phyloP scores from a whole-genome alignment of 306 rosid genomes.

The Castanea crenata region DNA sequence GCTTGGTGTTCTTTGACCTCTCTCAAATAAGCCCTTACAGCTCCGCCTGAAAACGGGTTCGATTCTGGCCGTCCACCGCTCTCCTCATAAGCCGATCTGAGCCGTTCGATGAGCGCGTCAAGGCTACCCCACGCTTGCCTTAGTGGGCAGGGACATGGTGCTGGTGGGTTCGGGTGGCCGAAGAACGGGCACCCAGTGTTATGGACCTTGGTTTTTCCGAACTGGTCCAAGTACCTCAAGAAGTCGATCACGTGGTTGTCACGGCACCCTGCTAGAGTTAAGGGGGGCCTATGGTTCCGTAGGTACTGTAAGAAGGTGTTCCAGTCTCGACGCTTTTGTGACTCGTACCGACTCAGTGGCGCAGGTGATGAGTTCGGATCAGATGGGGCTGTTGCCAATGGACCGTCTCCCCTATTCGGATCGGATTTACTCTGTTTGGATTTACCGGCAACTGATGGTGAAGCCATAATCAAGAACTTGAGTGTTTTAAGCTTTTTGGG shows the following conservation, averaged over 20 bases:
- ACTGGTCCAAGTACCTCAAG: constrained; percentile 82
- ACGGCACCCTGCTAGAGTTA: constrained; percentile 74
- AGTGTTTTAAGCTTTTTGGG: background rate
- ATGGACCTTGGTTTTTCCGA: constrained; percentile 90
- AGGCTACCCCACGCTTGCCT: too few relatives aligned
- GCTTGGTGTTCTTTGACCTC: too few relatives aligned
- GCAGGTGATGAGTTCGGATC: constrained; percentile 40
- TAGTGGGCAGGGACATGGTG: too few relatives aligned
- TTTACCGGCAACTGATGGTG: constrained; percentile 32
- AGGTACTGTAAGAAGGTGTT: constrained; percentile 88
- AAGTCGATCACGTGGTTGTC: constrained; percentile 93
- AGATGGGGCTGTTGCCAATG: constrained; percentile 9
- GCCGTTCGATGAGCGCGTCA: too few relatives aligned
- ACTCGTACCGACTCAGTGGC: constrained; percentile 81
- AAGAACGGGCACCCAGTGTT: constrained; percentile 61
- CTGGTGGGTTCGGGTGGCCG: constrained; percentile 31
- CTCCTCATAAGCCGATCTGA: too few relatives aligned
- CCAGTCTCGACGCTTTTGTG: constrained; percentile 94
- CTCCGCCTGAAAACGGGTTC: too few relatives aligned
- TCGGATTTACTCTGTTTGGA: constrained; percentile 7
- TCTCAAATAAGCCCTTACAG: too few relatives aligned
- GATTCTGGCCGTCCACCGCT: too few relatives aligned
- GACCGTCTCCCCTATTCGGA: constrained; percentile 23
- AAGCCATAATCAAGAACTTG: constrained; percentile 46
- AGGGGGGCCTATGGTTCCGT: constrained; percentile 85